Evolutionary conservation across 106 monocot genomes (phyloP), one percentile per base, ranked within the genome.

Genomic region (Acorus gramineus): DNA sequence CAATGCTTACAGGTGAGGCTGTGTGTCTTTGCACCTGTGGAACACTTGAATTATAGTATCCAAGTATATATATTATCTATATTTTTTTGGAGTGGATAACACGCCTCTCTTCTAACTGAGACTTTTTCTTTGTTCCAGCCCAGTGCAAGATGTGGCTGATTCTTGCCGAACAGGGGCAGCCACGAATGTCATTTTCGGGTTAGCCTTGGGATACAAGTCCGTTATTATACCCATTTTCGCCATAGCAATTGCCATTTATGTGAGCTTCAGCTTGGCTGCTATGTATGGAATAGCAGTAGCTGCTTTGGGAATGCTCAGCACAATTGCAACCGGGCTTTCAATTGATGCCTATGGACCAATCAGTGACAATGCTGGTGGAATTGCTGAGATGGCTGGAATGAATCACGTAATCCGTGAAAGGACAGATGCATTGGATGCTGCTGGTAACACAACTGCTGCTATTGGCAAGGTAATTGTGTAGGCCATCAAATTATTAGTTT

Each of bases 291-390:
- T 80, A 47, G 80, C 80, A 13, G 53, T 80, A 46, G 71, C 80
- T 10, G 80, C 80, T 46, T 55, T 80, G 62, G 80, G 80, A 47
- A 80, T 80, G 80, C 69, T 76, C 52, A 80, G 80, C 67, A 80
- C 80, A 42, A 70, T 80, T 4, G 75, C 80, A 2, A 80, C 80
- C 2, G 79, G 79, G 49, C 50, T 79, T 7, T 59, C 79, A 5
- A 79, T 79, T 48, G 79, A 79, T 66, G 79, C 79, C 12, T 79
- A 79, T 71, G 79, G 74, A 14, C 75, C 80, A 6, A 80, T 80
- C 60, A 76, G 80, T 53, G 80, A 80, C 57, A 76, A 80, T 71
- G 80, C 80, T 54, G 72, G 78, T 49, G 71, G 71, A 4, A 71
- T 77, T 49, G 66, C 71, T 3, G 71, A 77, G 61, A 72, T 77